Conservation (phyloP, 257 asterid genomes). For the Penstemon davidsonii region DNA sequence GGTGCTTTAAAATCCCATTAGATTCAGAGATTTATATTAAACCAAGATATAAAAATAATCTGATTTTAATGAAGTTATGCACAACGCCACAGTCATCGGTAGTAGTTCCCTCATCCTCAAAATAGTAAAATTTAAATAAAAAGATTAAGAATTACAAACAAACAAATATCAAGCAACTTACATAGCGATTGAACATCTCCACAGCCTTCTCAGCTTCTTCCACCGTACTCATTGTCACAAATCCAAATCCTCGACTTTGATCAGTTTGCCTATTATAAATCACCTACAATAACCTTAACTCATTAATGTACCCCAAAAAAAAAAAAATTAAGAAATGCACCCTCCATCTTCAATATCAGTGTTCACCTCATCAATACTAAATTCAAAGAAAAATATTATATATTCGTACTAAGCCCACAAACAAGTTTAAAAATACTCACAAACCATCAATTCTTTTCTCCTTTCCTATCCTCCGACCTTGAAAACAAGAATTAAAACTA, state of each 20-base stretch:
- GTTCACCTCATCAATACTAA: background rate
- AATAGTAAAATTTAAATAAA: too few species aligned
- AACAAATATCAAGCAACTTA: slow-evolving; percentile 38
- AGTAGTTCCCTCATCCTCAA: too few species aligned
- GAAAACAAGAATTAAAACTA: background rate
- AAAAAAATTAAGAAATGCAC: too few species aligned
- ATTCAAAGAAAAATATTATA: background rate
- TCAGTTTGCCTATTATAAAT: slow-evolving; percentile 80
- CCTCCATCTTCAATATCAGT: background rate
- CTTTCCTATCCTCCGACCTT: background rate
- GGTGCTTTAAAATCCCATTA: too few species aligned
- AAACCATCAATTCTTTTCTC: background rate
- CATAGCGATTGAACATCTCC: slow-evolving; percentile 62
- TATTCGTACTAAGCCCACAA: background rate
- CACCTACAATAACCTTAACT: slow-evolving; percentile 47
- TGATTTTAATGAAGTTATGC: too few species aligned
- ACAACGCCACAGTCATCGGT: too few species aligned
- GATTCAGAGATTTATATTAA: too few species aligned
- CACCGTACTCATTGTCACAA: slow-evolving; percentile 79
- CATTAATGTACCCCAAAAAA: background rate
- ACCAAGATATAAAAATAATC: too few species aligned
- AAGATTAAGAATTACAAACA: too few species aligned
- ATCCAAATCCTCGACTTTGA: slow-evolving; percentile 88
- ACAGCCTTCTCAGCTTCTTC: slow-evolving; percentile 91
- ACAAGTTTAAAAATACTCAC: background rate